A percentile compares a stretch with the other conserved stretches of the same genome.
phyloP scores from a whole-genome alignment of 2,329 filamentous ascomycete genomes.

The Verticillium zaregamsianum region DNA sequence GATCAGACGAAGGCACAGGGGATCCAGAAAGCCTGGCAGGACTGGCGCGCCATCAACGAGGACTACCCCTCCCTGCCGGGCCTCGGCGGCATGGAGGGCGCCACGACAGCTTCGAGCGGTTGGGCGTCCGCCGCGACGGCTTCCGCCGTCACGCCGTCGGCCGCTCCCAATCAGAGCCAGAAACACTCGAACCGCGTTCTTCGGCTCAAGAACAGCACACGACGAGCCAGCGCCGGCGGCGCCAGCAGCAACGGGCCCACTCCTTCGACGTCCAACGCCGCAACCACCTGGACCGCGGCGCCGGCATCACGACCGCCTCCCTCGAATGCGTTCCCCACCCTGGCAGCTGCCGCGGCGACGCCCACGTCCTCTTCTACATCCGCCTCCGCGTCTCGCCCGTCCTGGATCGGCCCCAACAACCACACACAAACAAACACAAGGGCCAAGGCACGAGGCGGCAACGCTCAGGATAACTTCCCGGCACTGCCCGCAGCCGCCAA shows the following conservation, averaged over 20 bases:
- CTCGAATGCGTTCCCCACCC: slow-evolving; percentile 39
- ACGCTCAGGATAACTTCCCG: slow-evolving; percentile 66
- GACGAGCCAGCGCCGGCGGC: slow-evolving; percentile 28
- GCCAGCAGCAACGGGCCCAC: slow-evolving; percentile 26
- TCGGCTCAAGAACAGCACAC: slow-evolving; percentile 56
- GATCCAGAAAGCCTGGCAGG: slow-evolving; percentile 82
- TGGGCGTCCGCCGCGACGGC: slow-evolving; percentile 57
- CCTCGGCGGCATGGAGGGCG: slow-evolving; percentile 63
- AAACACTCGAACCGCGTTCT: slow-evolving; percentile 51
- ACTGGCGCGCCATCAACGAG: slow-evolving; percentile 94
- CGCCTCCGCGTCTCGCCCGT: slow-evolving; percentile 20
- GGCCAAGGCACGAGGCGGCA: background rate
- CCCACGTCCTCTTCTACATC: slow-evolving; percentile 13
- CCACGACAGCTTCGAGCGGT: slow-evolving; percentile 49
- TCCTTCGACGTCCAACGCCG: slow-evolving; percentile 14
- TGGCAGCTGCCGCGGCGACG: slow-evolving; percentile 23
- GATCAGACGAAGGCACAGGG: slow-evolving; percentile 68
- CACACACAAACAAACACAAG: slow-evolving; percentile 3
- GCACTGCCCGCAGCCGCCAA: slow-evolving; percentile 76
- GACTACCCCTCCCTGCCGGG: slow-evolving; percentile 88
- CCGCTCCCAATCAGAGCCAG: slow-evolving; percentile 39
- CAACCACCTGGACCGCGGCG: slow-evolving; percentile 16
- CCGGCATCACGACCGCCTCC: slow-evolving; percentile 15
- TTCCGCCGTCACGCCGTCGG: slow-evolving; percentile 43
- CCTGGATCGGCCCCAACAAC: slow-evolving; percentile 22